A percentile compares a stretch with the other conserved stretches of the same genome.
Conservation (phyloP, 768 basidiomycete genomes). For the Cystobasidium ongulense region DNA sequence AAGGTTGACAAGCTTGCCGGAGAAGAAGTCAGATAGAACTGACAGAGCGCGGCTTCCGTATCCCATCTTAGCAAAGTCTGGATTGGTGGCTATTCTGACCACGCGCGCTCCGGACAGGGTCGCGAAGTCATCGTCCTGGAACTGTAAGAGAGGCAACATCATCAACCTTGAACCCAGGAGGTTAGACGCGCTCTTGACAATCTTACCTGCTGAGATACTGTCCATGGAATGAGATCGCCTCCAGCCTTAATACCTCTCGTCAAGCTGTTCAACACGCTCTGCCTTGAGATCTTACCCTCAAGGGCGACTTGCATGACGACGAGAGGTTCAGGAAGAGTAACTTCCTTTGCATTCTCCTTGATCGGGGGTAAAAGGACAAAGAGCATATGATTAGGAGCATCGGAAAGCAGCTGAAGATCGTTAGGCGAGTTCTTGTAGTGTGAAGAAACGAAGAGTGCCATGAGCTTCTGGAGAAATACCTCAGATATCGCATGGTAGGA, state of each 20-base stretch:
- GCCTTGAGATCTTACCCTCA: slow-evolving; percentile 83
- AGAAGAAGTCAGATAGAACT: slow-evolving; percentile 79
- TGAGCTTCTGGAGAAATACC: slow-evolving; percentile 93
- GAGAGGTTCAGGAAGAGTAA: slow-evolving; percentile 83
- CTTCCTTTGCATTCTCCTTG: slow-evolving; percentile 64
- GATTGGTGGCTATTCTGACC: slow-evolving; percentile 89
- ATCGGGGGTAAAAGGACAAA: slow-evolving; percentile 92
- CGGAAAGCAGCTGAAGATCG: slow-evolving; percentile 91
- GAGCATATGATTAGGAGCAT: slow-evolving; percentile 92
- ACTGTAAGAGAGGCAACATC: slow-evolving; percentile 47
- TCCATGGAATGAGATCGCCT: slow-evolving; percentile 97
- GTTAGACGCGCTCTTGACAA: no score
- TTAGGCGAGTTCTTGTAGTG: slow-evolving; percentile 99
- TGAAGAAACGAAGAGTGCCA: slow-evolving; percentile 91
- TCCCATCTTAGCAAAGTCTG: slow-evolving; percentile 96
- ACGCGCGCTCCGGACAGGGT: slow-evolving; percentile 80
- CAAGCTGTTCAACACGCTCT: slow-evolving; percentile 74
- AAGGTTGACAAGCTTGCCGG: slow-evolving; percentile 80
- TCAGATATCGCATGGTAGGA: slow-evolving; percentile 97
- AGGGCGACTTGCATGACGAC: slow-evolving; percentile 92
- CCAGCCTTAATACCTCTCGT: slow-evolving; percentile 73
- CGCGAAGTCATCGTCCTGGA: slow-evolving; percentile 91
- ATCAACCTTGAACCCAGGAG: no score
- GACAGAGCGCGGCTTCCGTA: slow-evolving; percentile 85
- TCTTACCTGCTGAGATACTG: slow-evolving; percentile 63